phyloP scores from a whole-genome alignment of 73 alveolate species.

The Diophrys sp. region DNA sequence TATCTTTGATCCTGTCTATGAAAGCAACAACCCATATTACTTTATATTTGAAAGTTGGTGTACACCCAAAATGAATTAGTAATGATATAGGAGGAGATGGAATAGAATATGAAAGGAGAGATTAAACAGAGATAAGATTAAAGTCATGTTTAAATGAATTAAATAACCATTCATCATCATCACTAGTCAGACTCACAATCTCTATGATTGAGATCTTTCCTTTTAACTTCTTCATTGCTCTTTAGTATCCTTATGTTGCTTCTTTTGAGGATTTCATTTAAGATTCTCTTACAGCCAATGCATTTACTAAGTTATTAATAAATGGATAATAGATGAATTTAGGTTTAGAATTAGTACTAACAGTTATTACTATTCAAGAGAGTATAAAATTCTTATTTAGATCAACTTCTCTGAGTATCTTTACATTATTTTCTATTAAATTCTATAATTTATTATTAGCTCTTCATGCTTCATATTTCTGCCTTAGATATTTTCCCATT shows the following conservation, averaged over 20 bases:
- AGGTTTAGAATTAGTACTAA: constrained; percentile 38
- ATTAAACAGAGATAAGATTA: no score
- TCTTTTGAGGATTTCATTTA: constrained; percentile 13
- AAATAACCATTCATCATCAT: no score
- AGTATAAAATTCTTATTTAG: constrained; percentile 49
- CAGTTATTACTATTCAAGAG: constrained; percentile 41
- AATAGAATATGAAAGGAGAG: no score
- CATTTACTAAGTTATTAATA: constrained; percentile 44
- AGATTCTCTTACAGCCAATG: constrained; percentile 58
- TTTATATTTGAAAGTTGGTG: no score
- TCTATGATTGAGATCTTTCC: background rate
- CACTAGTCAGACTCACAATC: constrained; percentile 14
- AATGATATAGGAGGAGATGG: no score
- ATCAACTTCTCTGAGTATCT: constrained; percentile 56
- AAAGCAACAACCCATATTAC: no score
- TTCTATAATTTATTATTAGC: constrained; percentile 39
- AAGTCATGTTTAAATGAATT: no score
- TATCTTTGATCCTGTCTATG: no score
- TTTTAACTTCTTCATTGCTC: constrained; percentile 9
- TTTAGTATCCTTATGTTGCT: constrained; percentile 14
- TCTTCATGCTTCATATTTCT: constrained; percentile 65
- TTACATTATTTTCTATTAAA: constrained; percentile 63
- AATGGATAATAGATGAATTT: constrained; percentile 55
- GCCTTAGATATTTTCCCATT: constrained; percentile 73
- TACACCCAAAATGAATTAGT: no score